phyloP scores from a whole-genome alignment of 345 rosid genomes.

The Gossypium bickii region DNA sequence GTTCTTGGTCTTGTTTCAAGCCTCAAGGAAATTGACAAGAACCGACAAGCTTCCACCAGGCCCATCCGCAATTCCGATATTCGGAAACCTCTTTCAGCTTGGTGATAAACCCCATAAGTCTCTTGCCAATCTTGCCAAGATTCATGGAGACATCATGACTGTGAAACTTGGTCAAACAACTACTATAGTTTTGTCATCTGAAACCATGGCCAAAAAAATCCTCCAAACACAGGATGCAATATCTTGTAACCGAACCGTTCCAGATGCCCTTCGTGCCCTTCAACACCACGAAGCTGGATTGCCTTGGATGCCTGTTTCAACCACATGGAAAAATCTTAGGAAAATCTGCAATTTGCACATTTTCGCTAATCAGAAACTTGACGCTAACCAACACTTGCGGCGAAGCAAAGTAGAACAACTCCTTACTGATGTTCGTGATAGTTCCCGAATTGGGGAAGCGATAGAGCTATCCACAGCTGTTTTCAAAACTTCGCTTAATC shows the following conservation, averaged over 20 bases:
- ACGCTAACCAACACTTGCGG: slow-evolving; percentile 25
- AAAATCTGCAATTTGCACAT: slow-evolving; percentile 29
- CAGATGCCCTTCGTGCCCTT: slow-evolving; percentile 26
- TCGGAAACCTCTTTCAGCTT: slow-evolving; percentile 40
- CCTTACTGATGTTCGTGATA: slow-evolving; percentile 7
- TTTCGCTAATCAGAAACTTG: slow-evolving; percentile 33
- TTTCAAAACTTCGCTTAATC: slow-evolving; percentile 23
- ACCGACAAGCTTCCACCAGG: slow-evolving; percentile 26
- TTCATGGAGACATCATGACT: slow-evolving; percentile 37
- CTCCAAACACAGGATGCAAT: slow-evolving; percentile 29
- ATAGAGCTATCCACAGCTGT: slow-evolving; percentile 20
- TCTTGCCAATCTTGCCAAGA: slow-evolving; percentile 33
- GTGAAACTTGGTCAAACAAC: slow-evolving; percentile 34
- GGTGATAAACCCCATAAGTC: slow-evolving; percentile 33
- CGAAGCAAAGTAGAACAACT: slow-evolving; percentile 20
- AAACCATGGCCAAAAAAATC: slow-evolving; percentile 34
- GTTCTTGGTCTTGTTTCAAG: background rate
- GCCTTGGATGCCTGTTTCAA: slow-evolving; percentile 1
- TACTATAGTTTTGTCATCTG: slow-evolving; percentile 39
- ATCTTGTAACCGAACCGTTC: slow-evolving; percentile 24
- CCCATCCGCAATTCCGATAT: slow-evolving; percentile 33
- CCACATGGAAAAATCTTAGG: slow-evolving; percentile 35
- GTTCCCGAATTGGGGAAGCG: background rate
- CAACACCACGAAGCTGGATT: slow-evolving; percentile 24
- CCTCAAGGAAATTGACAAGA: background rate